Evolutionary conservation across 257 asterid species (phyloP), one percentile per base, ranked within the genome.

Genomic region (Handroanthus guayacan): DNA sequence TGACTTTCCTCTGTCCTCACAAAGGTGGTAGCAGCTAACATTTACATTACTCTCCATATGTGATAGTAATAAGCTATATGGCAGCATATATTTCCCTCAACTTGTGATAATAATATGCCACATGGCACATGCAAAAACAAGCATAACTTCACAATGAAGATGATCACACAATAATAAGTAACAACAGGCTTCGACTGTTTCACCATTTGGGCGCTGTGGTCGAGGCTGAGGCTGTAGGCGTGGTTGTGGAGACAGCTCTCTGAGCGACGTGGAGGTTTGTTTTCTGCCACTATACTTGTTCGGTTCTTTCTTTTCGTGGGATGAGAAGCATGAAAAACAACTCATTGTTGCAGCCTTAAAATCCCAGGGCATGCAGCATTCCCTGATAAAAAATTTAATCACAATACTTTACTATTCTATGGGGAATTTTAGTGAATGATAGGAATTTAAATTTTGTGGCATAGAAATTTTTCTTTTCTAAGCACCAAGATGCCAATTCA

Each of bases 281-380:
- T 74, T 79, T 61, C 60, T 74, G 51, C 71, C 80, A 2, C 51
- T 67, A 62, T 31, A 48, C 61, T 71, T 86, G 78, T 82, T 86
- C 4, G 94, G 75, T 67, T 81, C 79, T 82, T 58, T 84, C 75
- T 78, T 82, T 55, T 84, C 84, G 75, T 79, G 77, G 43, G 85
- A 88, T 25, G 95, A 81, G 81, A 92, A 94, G 77, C 97, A 94
- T 55, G 97, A 82, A 81, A 88, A 92, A 80, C 95, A 90, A 78
- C 86, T 86, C 99, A 94, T 92, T 56, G 50, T 81, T 75, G 74
- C 79, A 54, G 71, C 80, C 75, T 78, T 68, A 9, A 63, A 51
- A 45, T 70, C 67, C 51, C 75, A 76, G 78, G 78, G 72, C 76
- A 83, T 39, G 63, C 82, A 77, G 55, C 81, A 63, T 72, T 69